Evolutionary conservation across 108 stramenopile genomes (phyloP).

Genomic region (Skeletonema marinoi): DNA sequence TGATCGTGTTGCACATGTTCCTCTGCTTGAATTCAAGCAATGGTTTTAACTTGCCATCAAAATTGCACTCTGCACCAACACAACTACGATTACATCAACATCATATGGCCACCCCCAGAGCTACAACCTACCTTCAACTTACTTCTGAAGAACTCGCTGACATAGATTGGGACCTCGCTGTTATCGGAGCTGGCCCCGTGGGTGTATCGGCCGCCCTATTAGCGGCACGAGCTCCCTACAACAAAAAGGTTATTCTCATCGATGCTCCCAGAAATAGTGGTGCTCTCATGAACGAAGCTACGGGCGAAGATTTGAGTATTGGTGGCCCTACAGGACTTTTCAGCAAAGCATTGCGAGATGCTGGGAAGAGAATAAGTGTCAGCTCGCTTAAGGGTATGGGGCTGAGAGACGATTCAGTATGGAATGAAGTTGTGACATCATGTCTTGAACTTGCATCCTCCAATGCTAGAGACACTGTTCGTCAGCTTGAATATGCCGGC

Average conservation of each 20-base stretch:
- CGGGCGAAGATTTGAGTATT: conserved; percentile 71
- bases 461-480: conserved; percentile 67
- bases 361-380: conserved; percentile 74
- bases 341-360: conserved; percentile 79
- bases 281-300: conserved; percentile 60
- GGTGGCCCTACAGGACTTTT: conserved; percentile 80
- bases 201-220: conserved; percentile 73
- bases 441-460: conserved; percentile 73
- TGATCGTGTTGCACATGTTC: background rate
- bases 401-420: conserved; percentile 68
- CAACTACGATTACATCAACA: background rate
- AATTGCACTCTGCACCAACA: background rate
- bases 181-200: conserved; percentile 77
- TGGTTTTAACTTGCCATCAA: background rate
- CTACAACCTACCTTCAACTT: background rate
- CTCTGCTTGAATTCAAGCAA: background rate
- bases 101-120: background rate
- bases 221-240: conserved; percentile 42
- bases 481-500: conserved; percentile 66
- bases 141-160: conserved; percentile 22
- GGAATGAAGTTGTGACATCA: conserved; percentile 75
- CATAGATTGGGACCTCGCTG: conserved; percentile 64
- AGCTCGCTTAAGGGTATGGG: conserved; percentile 74
- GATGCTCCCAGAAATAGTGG: conserved; percentile 75
- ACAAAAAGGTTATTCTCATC: conserved; percentile 66